phyloP scores from a whole-genome alignment of 768 basidiomycete genomes.

The Trametes cingulata region DNA sequence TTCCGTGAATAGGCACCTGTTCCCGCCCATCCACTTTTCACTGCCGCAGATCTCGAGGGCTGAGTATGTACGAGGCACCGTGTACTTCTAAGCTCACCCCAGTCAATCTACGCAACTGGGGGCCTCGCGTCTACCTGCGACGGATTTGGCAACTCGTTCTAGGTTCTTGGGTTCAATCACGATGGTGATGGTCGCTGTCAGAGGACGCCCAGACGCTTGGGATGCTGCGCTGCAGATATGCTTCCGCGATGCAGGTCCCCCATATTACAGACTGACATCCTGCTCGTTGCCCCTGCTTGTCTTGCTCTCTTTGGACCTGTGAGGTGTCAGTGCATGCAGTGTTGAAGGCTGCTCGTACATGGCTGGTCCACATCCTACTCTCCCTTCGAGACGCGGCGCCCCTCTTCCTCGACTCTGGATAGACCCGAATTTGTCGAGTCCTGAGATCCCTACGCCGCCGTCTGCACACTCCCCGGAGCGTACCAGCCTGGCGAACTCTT shows the following conservation, averaged over 20 bases:
- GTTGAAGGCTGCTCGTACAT: conserved; percentile 2
- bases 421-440: conserved; percentile 18
- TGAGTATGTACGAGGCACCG: background rate
- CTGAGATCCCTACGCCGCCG: conserved; percentile 17
- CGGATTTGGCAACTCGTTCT: background rate
- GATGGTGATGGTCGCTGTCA: conserved; percentile 21
- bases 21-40: too few relatives aligned
- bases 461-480: conserved; percentile 17
- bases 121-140: background rate
- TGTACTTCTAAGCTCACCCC: background rate
- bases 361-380: conserved; percentile 11
- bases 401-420: conserved; percentile 26
- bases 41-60: background rate
- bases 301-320: background rate
- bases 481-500: conserved; percentile 17
- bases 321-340: conserved; percentile 9
- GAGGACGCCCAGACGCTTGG: background rate
- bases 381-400: conserved; percentile 13
- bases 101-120: background rate
- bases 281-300: background rate
- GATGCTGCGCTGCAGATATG: conserved; percentile 12
- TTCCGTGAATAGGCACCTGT: background rate
- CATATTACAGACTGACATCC: background rate
- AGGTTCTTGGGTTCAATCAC: conserved; percentile 9
- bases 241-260: background rate